phyloP scores from a whole-genome alignment of 2,329 filamentous ascomycete species.

The Ophiosphaerella herpotricha region DNA sequence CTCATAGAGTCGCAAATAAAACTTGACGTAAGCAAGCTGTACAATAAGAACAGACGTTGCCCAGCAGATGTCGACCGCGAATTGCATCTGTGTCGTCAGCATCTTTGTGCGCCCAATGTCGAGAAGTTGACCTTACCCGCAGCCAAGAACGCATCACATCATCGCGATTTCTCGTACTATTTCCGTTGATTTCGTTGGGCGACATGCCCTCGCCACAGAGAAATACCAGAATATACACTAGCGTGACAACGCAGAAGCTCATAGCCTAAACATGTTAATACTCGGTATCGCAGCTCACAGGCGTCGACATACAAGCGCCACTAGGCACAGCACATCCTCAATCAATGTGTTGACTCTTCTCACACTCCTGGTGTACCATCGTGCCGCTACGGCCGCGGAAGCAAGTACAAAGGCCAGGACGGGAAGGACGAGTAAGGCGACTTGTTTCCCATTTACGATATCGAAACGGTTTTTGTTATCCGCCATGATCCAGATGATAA shows the following conservation, averaged over 20 bases:
- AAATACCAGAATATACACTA: constrained; percentile 23
- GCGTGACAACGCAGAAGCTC: constrained; percentile 19
- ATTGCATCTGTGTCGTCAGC: constrained; percentile 17
- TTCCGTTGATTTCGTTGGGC: constrained; percentile 11
- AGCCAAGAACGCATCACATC: constrained; percentile 4
- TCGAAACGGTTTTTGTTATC: constrained; percentile 16
- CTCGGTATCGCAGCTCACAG: background rate
- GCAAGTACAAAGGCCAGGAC: constrained; percentile 19
- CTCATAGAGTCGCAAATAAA: constrained; percentile 24
- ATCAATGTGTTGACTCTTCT: constrained; percentile 21
- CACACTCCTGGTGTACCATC: constrained; percentile 26
- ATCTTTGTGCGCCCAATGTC: background rate
- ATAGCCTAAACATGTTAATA: constrained; percentile 15
- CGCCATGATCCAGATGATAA: constrained; percentile 10
- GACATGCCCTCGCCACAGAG: constrained; percentile 22
- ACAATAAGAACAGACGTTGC: constrained; percentile 23
- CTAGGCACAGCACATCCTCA: constrained; percentile 22
- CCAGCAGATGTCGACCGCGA: constrained; percentile 27
- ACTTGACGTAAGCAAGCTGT: constrained; percentile 21
- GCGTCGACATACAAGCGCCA: constrained; percentile 17
- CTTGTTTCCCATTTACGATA: constrained; percentile 21
- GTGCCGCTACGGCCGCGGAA: constrained; percentile 14
- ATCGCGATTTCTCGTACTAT: constrained; percentile 12
- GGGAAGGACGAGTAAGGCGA: constrained; percentile 21
- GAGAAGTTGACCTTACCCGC: background rate